These are phyloP conservation scores for Asparagopsis taxiformis DNA, from an alignment of 31 red algal species.

Conservation along the genomic window DNA sequence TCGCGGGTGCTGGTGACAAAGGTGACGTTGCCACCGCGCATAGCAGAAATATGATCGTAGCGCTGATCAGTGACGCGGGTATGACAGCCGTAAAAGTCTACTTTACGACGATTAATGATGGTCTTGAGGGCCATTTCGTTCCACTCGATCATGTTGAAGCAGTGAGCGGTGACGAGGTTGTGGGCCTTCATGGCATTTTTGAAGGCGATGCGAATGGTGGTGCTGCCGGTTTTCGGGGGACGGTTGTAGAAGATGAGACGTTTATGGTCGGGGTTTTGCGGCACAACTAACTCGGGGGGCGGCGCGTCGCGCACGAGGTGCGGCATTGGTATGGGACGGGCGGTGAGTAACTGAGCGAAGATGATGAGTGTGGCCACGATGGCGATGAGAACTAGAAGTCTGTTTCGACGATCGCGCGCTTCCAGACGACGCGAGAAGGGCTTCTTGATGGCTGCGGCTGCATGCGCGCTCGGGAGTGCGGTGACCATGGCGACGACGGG, in stretches of 20 bases:
- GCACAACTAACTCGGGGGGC: not conserved
- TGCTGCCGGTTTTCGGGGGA: slow-evolving; percentile 45
- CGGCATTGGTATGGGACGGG: not conserved
- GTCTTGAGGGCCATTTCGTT: slow-evolving; percentile 46
- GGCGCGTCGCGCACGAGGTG: not conserved
- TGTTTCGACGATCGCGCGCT: not conserved
- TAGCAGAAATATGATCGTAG: slow-evolving; percentile 4
- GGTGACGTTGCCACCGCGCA: slow-evolving; percentile 37
- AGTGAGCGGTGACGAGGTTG: slow-evolving; percentile 22
- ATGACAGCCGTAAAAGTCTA: slow-evolving; percentile 51
- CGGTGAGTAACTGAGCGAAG: not conserved
- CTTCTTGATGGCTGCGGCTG: not conserved
- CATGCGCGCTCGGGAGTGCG: not conserved
- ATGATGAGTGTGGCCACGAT: not conserved
- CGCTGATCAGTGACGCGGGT: slow-evolving; percentile 14
- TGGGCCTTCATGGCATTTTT: slow-evolving; percentile 11
- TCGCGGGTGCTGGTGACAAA: slow-evolving; percentile 45
- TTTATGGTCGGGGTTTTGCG: not conserved
- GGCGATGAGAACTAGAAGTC: not conserved
- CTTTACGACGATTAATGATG: slow-evolving; percentile 32
- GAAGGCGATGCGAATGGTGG: slow-evolving; percentile 29
- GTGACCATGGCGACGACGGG: slow-evolving; percentile 2
- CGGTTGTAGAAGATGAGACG: slow-evolving; percentile 42
- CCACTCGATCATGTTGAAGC: slow-evolving; percentile 63
- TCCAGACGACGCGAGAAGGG: not conserved